These are phyloP conservation scores for Adansonia rubrostipa DNA, from an alignment of 441 rosid genomes.

Conservation along the genomic window DNA sequence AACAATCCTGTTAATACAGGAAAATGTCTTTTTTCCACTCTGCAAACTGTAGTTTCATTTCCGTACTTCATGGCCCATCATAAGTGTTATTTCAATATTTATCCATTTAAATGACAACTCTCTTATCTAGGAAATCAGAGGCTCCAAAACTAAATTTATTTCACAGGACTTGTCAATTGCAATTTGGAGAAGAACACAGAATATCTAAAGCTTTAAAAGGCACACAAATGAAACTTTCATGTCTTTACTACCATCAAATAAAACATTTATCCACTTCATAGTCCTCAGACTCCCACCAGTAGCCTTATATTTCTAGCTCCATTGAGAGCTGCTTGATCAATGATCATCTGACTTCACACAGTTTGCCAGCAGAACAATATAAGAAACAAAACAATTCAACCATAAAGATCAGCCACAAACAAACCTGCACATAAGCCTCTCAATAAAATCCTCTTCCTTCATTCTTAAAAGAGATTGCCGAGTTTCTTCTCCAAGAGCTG, in stretches of 20 bases:
- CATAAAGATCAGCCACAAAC: conserved; percentile 37
- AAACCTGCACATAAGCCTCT: conserved; percentile 91
- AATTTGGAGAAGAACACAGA: conserved; percentile 10
- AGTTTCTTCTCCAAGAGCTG: conserved; percentile 89
- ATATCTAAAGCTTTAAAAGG: background rate
- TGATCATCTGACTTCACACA: conserved; percentile 21
- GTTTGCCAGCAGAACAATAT: conserved; percentile 26
- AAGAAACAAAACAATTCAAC: conserved; percentile 27
- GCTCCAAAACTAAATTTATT: conserved; percentile 9
- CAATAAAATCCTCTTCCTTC: conserved; percentile 99
- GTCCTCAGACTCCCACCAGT: conserved; percentile 23
- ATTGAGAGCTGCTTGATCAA: conserved; percentile 25
- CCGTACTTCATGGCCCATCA: background rate
- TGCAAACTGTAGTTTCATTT: background rate
- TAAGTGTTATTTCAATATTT: conserved; percentile 9
- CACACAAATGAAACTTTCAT: background rate
- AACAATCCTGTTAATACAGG: background rate
- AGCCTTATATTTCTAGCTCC: conserved; percentile 22
- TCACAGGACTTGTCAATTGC: background rate
- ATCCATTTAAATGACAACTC: background rate
- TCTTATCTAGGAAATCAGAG: conserved; percentile 18
- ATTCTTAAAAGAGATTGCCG: conserved; percentile 82
- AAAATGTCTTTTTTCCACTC: background rate
- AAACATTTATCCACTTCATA: conserved; percentile 20
- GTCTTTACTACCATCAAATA: conserved; percentile 17